Base-by-base conservation (phyloP, 257 asterid genomes). In the Solanum sejunctum region DNA sequence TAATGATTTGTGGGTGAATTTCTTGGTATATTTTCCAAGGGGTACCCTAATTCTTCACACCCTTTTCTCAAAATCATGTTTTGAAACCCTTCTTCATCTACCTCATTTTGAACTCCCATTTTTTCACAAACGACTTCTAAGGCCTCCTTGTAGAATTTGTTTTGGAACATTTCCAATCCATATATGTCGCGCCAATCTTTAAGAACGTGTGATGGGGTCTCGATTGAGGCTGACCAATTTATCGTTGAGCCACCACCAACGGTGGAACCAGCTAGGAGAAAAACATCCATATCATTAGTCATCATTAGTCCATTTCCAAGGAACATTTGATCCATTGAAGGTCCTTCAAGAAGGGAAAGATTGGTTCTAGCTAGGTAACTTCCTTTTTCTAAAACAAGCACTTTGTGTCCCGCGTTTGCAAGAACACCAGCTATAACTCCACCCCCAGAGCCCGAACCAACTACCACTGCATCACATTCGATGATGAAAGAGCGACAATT, bases 401-500 rank as follows among this genome's bases (percentile, higher is more conserved):
- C 97, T 85, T 93, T 93, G 90, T 93, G 89, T 8, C 98, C 97
- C 1, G 97, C 93, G 55, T 93, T 88, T 26, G 99, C 98, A 28
- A 96, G 90, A 81, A 93, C 91, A 10, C 99, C 99, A 0, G 99
- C 98, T 54, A 90, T 91, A 28, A 96, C 93, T 3, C 99, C 99
- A 16, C 99, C 99, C 6, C 99, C 99, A 0, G 97, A 92, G 52
- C 99, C 99, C 1, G 99, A 96, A 9, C 99, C 99, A 10, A 96
- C 91, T 17, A 96, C 95, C 4, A 93, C 98, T 6, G 86, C 98
- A 54, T 96, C 98, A 28, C 98, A 96, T 85, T 90, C 90, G 87
- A 96, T 75, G 39, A 69, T 41, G 56, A 93, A 88, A 7, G 94
- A 84, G 49, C 91, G 89, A 3, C 82, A 79, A 6, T 52, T 11